These are phyloP conservation scores for Backusella circina DNA, from an alignment of 192 early-diverging fungal species.

Conservation along the genomic window DNA sequence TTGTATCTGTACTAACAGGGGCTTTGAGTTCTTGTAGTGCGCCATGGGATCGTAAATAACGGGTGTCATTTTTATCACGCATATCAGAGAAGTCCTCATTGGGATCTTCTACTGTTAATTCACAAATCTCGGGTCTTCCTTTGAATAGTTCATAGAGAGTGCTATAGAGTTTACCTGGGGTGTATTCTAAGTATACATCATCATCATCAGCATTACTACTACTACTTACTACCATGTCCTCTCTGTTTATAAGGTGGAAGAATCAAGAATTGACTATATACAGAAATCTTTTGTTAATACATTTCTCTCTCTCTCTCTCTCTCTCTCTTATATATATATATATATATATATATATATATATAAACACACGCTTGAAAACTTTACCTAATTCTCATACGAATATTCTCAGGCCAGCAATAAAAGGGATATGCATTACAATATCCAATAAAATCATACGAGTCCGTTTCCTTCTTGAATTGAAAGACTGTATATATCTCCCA, in stretches of 20 bases:
- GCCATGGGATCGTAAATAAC: conserved; percentile 48
- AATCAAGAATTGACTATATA: conserved; percentile 84
- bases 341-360: too few relatives aligned
- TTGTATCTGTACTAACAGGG: conserved; percentile 50
- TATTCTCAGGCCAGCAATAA: conserved; percentile 75
- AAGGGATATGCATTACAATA: conserved; percentile 86
- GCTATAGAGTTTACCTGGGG: conserved; percentile 57
- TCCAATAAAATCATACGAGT: conserved; percentile 73
- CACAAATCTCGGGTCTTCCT: conserved; percentile 41
- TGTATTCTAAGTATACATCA: background rate
- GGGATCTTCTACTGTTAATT: conserved; percentile 88
- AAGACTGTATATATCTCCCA: conserved; percentile 77
- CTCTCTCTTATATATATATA: too few relatives aligned
- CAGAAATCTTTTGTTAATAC: background rate
- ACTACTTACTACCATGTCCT: conserved; percentile 71
- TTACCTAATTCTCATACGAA: conserved; percentile 83
- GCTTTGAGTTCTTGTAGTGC: conserved; percentile 58
- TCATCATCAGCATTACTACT: too few relatives aligned
- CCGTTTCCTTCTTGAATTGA: conserved; percentile 45
- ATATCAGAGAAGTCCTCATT: conserved; percentile 86
- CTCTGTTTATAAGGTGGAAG: conserved; percentile 83
- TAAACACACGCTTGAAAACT: background rate
- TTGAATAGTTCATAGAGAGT: conserved; percentile 54
- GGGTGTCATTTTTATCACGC: conserved; percentile 83
- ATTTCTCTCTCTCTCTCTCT: background rate